Base-by-base conservation (phyloP, 805 yeast species). In the Myxozyma lipomycoides region DNA sequence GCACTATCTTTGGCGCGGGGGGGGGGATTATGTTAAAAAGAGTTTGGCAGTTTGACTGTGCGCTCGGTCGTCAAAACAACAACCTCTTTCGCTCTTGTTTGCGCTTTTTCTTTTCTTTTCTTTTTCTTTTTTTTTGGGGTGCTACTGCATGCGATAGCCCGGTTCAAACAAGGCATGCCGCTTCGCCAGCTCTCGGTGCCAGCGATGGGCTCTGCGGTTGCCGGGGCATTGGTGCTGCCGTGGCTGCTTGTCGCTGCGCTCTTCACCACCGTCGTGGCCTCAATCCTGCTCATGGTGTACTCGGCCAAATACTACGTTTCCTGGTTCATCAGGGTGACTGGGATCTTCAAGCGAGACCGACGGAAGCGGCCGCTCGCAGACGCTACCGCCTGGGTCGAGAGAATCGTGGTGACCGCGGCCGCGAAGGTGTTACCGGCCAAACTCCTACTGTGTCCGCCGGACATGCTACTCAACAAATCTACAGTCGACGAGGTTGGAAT, bases 211-310 rank as follows among this genome's bases (percentile, higher is more conserved):
- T n/a, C n/a, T n/a, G n/a, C n/a, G n/a, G n/a, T n/a, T n/a, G n/a
- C n/a, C n/a, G n/a, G n/a, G n/a, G n/a, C n/a, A n/a, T 40, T 22
- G 5, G 10, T 40, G 32, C 12, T 25, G 10, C 43, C 43, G 32
- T 40, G 36, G 36, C 32, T 18, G 26, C 17, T 19, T 19, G 25
- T 25, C 24, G 25, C 15, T 6, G 51, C 23, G 30, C 15, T 40
- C 34, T 24, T 30, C 30, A 40, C 43, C 12, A 40, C 36, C n/a
- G 21, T n/a, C 32, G 6, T 40, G 32, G 43, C 43, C 6, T 10
- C 21, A 7, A 17, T 7, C 19, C 6, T 10, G 15, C 38, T 35
- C 9, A 6, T 9, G 19, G 15, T 35, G 15, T 35, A n/a, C n/a
- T 17, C n/a, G 6, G 6, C n/a, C 38, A 35, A 35, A 15, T 12